phyloP scores from a whole-genome alignment of 768 basidiomycete genomes.

The Leucosporidium scottii region DNA sequence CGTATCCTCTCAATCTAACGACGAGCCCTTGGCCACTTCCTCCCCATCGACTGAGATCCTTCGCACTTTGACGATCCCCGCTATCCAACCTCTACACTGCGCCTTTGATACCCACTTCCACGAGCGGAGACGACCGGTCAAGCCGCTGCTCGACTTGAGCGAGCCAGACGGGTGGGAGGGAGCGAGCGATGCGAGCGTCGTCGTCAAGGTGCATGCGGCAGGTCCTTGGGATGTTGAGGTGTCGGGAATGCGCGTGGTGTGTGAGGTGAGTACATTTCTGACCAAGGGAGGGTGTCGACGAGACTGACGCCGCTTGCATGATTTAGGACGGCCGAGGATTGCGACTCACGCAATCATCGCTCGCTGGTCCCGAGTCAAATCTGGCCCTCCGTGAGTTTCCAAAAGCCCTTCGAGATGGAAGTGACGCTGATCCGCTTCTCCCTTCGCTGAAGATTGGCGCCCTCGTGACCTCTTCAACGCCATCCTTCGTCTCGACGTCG shows the following conservation, averaged over 20 bases:
- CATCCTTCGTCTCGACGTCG: conserved; percentile 49
- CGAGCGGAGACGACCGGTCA: conserved; percentile 45
- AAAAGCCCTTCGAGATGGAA: too few relatives aligned
- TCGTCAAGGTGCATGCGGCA: conserved; percentile 50
- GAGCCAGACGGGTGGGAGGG: conserved; percentile 53
- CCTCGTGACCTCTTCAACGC: conserved; percentile 57
- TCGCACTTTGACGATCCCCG: conserved; percentile 60
- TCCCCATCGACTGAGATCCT: conserved; percentile 55
- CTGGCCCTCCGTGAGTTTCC: conserved; percentile 43
- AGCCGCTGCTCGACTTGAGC: conserved; percentile 54
- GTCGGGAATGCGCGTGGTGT: conserved; percentile 48
- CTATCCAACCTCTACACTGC: conserved; percentile 56
- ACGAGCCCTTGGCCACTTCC: conserved; percentile 15
- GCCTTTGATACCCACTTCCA: conserved; percentile 48
- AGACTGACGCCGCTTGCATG: conserved; percentile 41
- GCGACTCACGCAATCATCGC: conserved; percentile 48
- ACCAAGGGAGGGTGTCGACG: background rate
- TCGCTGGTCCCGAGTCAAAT: conserved; percentile 46
- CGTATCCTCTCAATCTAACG: conserved; percentile 31
- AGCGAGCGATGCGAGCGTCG: conserved; percentile 54
- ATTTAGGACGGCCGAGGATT: conserved; percentile 45
- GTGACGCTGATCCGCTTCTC: background rate
- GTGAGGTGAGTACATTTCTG: conserved; percentile 47
- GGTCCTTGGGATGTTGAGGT: conserved; percentile 57
- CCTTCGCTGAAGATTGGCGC: conserved; percentile 10